These are phyloP conservation scores for Bidens hawaiensis DNA, from an alignment of 140 eudicot species.

Conservation along the genomic window DNA sequence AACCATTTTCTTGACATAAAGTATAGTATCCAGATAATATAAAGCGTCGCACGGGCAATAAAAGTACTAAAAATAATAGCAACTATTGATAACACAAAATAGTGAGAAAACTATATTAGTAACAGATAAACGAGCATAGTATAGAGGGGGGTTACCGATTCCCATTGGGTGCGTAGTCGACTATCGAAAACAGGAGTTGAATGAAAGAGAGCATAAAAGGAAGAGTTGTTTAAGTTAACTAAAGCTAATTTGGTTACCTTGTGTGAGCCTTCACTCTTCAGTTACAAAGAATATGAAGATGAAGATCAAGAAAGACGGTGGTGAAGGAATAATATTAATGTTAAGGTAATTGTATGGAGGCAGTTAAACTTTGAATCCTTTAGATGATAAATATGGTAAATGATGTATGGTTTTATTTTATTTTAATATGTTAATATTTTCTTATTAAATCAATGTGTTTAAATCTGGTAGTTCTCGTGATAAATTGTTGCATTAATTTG, in stretches of 20 bases:
- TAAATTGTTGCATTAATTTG: too few species aligned
- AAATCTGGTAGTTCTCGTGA: too few species aligned
- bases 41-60: too few species aligned
- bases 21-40: too few species aligned
- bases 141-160: conserved; percentile 30
- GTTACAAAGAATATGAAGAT: background rate
- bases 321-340: background rate
- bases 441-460: too few species aligned
- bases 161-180: conserved; percentile 56
- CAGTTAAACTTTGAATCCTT: conserved; percentile 26
- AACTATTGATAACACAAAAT: background rate
- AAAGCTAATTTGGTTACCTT: conserved; percentile 39
- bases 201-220: conserved; percentile 45
- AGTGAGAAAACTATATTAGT: too few species aligned
- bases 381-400: conserved; percentile 15
- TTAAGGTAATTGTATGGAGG: too few species aligned
- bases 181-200: conserved; percentile 59
- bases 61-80: too few species aligned
- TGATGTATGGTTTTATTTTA: too few species aligned
- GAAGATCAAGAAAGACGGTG: too few species aligned
- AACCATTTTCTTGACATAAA: too few species aligned
- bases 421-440: too few species aligned
- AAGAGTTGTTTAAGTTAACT: conserved; percentile 25
- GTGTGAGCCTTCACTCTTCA: conserved; percentile 43
- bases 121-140: background rate